A percentile compares a stretch with the other conserved stretches of the same genome.
Conservation (phyloP, 768 basidiomycete genomes). For the Galerina marginata region DNA sequence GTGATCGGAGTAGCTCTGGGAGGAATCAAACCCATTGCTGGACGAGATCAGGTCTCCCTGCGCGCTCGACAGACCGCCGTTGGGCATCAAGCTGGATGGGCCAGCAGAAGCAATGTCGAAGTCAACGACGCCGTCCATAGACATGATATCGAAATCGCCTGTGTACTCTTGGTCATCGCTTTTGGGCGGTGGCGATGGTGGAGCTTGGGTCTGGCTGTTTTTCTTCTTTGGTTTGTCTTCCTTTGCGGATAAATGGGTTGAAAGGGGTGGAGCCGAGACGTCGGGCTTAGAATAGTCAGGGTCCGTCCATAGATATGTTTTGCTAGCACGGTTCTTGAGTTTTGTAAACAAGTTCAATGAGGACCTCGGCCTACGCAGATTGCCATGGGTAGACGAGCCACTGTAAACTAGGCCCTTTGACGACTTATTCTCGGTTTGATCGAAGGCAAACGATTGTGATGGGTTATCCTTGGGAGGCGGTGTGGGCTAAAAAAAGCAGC, state of each 20-base stretch:
- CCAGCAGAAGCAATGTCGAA: constrained; percentile 31
- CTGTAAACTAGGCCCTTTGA: constrained; percentile 29
- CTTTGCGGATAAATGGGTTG: constrained; percentile 25
- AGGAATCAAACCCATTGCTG: constrained; percentile 47
- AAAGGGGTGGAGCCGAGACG: constrained; percentile 21
- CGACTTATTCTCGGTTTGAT: constrained; percentile 35
- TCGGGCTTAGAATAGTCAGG: constrained; percentile 30
- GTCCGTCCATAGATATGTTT: constrained; percentile 39
- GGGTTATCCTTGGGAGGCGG: constrained; percentile 46
- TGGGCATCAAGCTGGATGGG: constrained; percentile 14
- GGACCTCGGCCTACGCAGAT: constrained; percentile 54
- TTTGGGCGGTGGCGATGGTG: constrained; percentile 36
- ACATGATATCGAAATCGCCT: constrained; percentile 73
- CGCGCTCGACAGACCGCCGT: constrained; percentile 8
- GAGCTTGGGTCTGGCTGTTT: constrained; percentile 31
- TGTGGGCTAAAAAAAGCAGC: constrained; percentile 38
- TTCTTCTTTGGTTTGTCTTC: constrained; percentile 42
- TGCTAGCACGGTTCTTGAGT: constrained; percentile 46
- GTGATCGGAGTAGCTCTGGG: constrained; percentile 37
- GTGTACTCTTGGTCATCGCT: constrained; percentile 41
- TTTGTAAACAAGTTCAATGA: constrained; percentile 45
- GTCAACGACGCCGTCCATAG: constrained; percentile 87
- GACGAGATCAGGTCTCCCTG: constrained; percentile 43
- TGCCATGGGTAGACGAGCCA: constrained; percentile 33
- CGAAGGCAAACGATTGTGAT: constrained; percentile 42